A percentile compares a stretch with the other conserved stretches of the same genome.
Evolutionary conservation across 2,329 filamentous ascomycete genomes (phyloP).

Genomic region (Dactylellina cionopaga): DNA sequence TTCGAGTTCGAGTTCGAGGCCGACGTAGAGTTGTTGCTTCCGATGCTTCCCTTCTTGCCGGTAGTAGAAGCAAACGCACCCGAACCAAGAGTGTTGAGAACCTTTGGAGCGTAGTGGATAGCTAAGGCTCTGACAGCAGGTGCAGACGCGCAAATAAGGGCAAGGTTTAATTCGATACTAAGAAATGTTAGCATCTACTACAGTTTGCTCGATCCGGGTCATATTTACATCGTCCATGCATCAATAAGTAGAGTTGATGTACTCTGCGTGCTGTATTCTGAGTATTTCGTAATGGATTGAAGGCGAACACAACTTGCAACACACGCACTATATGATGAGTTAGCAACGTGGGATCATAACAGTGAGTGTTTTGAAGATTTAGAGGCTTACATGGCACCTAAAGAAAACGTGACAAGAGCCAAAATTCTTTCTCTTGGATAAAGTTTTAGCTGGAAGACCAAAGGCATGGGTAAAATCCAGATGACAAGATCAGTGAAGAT

Average conservation of each 20-base stretch:
- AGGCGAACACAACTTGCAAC: constrained; percentile 41
- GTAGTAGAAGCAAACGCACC: constrained; percentile 9
- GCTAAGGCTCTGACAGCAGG: constrained; percentile 43
- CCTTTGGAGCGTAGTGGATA: constrained; percentile 47
- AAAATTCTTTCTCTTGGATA: constrained; percentile 46
- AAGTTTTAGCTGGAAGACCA: constrained; percentile 45
- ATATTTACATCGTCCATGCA: constrained; percentile 46
- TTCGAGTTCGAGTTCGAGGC: constrained; percentile 7
- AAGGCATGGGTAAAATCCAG: constrained; percentile 47
- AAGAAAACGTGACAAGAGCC: constrained; percentile 39
- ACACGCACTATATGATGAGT: constrained; percentile 31
- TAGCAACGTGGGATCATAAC: background rate
- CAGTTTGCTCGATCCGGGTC: background rate
- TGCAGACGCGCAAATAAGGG: constrained; percentile 40
- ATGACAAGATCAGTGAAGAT: constrained; percentile 49
- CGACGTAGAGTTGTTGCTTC: constrained; percentile 11
- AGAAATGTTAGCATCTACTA: background rate
- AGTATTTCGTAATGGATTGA: constrained; percentile 9
- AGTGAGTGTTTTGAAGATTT: background rate
- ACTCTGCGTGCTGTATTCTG: constrained; percentile 5
- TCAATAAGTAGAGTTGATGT: constrained; percentile 22
- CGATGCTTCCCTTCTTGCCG: constrained; percentile 24
- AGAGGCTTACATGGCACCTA: constrained; percentile 47
- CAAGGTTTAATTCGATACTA: constrained; percentile 44
- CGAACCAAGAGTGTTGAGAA: constrained; percentile 25